A percentile compares a stretch with the other conserved stretches of the same genome.
phyloP scores from a whole-genome alignment of 2,329 filamentous ascomycete species.

The Talaromyces sp. region DNA sequence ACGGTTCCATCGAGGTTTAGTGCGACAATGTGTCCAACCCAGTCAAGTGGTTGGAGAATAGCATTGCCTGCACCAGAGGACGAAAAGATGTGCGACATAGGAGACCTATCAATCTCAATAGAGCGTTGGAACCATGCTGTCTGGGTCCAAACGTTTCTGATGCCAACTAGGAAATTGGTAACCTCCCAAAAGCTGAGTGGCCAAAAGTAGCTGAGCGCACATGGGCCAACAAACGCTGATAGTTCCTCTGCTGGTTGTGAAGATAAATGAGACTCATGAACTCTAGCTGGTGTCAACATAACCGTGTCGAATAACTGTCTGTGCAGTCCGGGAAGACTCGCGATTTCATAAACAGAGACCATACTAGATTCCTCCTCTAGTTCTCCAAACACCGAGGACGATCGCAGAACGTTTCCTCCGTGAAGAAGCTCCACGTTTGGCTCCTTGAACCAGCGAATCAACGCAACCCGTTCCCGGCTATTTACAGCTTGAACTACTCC shows the following conservation, averaged over 20 bases:
- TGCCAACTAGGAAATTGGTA: constrained; percentile 14
- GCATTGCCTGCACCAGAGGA: not conserved
- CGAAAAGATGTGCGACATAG: constrained; percentile 7
- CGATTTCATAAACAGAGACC: constrained; percentile 56
- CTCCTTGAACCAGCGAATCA: constrained; percentile 49
- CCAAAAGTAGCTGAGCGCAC: constrained; percentile 14
- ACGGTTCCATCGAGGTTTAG: constrained; percentile 49
- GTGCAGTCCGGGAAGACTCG: constrained; percentile 44
- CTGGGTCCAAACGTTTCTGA: constrained; percentile 15
- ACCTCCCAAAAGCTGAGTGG: constrained; percentile 12
- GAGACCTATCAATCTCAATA: constrained; percentile 13
- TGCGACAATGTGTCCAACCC: constrained; percentile 55
- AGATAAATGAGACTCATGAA: constrained; percentile 14
- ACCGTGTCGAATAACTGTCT: constrained; percentile 51
- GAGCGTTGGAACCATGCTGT: constrained; percentile 19
- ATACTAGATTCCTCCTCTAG: constrained; percentile 42
- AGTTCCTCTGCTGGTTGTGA: not conserved
- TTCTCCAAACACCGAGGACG: constrained; percentile 38
- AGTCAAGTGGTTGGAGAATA: constrained; percentile 28
- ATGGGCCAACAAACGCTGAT: constrained; percentile 9
- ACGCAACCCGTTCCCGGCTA: constrained; percentile 51
- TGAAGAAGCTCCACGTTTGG: constrained; percentile 32
- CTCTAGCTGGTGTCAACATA: constrained; percentile 35
- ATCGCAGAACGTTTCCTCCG: constrained; percentile 32
- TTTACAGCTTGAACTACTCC: constrained; percentile 56